phyloP scores from a whole-genome alignment of 495 filamentous ascomycete genomes.

The Penicillium arizonense region DNA sequence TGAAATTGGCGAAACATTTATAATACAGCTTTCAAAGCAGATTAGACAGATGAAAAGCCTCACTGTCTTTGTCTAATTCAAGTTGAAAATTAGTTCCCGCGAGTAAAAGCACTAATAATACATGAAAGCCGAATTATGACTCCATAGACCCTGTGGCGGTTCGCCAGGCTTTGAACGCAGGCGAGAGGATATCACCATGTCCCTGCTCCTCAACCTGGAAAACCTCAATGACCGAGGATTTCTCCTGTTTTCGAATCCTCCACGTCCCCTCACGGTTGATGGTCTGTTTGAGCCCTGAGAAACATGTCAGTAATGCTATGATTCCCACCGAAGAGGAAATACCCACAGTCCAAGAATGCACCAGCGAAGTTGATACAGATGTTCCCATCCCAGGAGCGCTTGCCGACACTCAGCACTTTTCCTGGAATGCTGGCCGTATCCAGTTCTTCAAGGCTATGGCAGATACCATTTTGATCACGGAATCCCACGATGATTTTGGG shows the following conservation, averaged over 20 bases:
- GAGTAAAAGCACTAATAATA: neutral
- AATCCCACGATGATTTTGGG: constrained; percentile 91
- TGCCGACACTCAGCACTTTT: constrained; percentile 62
- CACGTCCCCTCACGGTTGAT: constrained; percentile 75
- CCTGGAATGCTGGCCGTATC: constrained; percentile 74
- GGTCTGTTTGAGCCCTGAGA: constrained; percentile 61
- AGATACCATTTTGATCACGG: constrained; percentile 68
- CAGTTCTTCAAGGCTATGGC: constrained; percentile 69
- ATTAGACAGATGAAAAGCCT: too few species aligned
- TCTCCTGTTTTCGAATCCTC: constrained; percentile 66
- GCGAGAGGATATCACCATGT: constrained; percentile 72
- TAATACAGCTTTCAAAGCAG: too few species aligned
- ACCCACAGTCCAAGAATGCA: constrained; percentile 70
- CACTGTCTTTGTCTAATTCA: too few species aligned
- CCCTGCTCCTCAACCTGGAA: constrained; percentile 69
- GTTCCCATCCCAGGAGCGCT: constrained; percentile 79
- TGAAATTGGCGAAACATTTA: too few species aligned
- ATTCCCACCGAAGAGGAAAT: constrained; percentile 1
- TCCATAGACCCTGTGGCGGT: constrained; percentile 11
- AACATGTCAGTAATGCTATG: constrained; percentile 1
- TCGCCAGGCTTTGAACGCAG: constrained; percentile 75
- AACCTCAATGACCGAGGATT: constrained; percentile 62
- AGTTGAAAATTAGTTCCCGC: too few species aligned
- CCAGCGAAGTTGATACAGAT: constrained; percentile 86
- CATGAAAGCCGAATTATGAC: neutral